Evolutionary conservation across 2,329 filamentous ascomycete species (phyloP), one percentile per base, ranked within the genome.

Genomic region (Metarhizium humberi): DNA sequence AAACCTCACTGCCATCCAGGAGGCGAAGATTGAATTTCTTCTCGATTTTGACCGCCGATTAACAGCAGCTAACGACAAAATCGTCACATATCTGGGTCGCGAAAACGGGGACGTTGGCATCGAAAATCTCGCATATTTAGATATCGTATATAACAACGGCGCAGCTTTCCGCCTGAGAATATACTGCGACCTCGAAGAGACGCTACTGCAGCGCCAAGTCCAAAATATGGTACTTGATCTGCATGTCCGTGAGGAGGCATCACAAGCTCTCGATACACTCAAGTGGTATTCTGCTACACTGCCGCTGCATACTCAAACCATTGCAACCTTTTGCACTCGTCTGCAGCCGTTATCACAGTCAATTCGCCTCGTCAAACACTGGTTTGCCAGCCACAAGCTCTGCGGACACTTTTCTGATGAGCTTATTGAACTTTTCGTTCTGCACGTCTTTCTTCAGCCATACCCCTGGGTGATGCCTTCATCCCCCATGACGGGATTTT

Each of bases 1-100:
- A 66, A 90, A 95, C 65, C 73, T 97, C 8, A 82, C 82, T 3
- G 92, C 92, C 5, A 96, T 97, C 55, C 94, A 99, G 69, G 84
- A 91, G 65, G 92, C 91, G 13, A 99, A 99, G 71, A 81, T 95
- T 43, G 94, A 95, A 3, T 95, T 99, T 66, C 77, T 94, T 4
- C 73, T 96, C 3, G 82, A 85, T 62, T 84, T 96, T 55, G 84
- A 85, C 51, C 83, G 86, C 52, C 78, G 90, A 3, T 73, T 99
- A 2, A 78, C 81, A 54, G 78, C 81, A 18, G 72, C 77, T 3
- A 81, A 85, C 30, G 75, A 80, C 8, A 78, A 75, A 46, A 77
- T 90, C 45, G 81, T 75, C 32, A 84, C 85, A 6, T 84, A 84
- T 49, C 74, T 97, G 13, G 92, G 94, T 0, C 76, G 96, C 16